These are phyloP conservation scores for Abrus precatorius DNA, from an alignment of 306 rosid genomes.

Conservation along the genomic window DNA sequence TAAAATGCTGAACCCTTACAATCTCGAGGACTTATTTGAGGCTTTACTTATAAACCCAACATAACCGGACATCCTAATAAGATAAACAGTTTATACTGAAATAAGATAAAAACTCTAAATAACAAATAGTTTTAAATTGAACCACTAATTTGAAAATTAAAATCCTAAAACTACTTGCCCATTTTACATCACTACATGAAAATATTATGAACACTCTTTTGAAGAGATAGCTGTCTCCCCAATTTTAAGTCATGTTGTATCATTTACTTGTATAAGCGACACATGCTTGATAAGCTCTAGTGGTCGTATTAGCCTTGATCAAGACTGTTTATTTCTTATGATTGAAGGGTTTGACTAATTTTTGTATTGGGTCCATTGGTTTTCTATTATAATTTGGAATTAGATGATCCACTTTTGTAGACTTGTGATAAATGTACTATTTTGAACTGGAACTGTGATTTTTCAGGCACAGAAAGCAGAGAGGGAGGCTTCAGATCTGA, in stretches of 20 bases:
- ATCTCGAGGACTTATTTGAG: no score
- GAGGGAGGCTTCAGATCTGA: slow-evolving; percentile 87
- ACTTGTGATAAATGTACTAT: not conserved
- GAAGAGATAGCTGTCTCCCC: not conserved
- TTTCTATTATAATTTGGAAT: slow-evolving; percentile 13
- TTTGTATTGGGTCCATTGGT: not conserved
- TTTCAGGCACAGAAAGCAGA: slow-evolving; percentile 90
- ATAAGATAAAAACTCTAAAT: not conserved
- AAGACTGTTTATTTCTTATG: not conserved
- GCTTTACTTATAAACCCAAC: not conserved
- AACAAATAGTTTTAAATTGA: not conserved
- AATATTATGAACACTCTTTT: not conserved
- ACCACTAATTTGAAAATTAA: not conserved
- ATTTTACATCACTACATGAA: not conserved
- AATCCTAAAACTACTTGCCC: not conserved
- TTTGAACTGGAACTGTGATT: slow-evolving; percentile 22
- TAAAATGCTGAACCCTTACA: no score
- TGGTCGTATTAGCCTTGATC: not conserved
- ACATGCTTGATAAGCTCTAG: slow-evolving; percentile 1
- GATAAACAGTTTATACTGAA: not conserved
- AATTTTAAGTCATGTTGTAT: not conserved
- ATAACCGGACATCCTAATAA: not conserved
- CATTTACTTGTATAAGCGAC: not conserved
- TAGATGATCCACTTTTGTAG: not conserved
- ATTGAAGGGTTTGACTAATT: not conserved